Percentiles rank a stretch among this genome's conserved stretches.
These are phyloP conservation scores for Thalassia testudinum DNA, from an alignment of 116 monocot species.

Conservation along the genomic window DNA sequence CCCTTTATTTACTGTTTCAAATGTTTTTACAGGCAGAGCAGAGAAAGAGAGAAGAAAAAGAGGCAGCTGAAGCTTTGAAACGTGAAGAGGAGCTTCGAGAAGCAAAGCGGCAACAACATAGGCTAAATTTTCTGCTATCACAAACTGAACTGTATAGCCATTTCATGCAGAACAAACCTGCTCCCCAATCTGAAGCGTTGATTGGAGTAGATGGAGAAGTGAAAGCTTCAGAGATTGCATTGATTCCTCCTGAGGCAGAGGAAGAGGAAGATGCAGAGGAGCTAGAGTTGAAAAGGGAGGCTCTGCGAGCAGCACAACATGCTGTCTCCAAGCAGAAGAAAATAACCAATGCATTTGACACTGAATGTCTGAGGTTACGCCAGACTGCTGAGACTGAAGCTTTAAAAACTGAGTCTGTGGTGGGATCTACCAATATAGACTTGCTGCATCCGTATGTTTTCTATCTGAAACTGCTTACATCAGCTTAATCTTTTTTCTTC, in stretches of 20 bases:
- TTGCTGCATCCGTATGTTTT: conserved; percentile 83
- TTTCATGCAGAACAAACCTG: conserved; percentile 93
- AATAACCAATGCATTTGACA: conserved; percentile 85
- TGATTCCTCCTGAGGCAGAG: conserved; percentile 13
- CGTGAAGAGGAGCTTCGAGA: conserved; percentile 96
- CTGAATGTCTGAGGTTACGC: conserved; percentile 61
- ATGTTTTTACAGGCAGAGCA: conserved; percentile 51
- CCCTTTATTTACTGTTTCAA: neutral
- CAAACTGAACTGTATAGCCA: conserved; percentile 98
- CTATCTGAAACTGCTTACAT: neutral
- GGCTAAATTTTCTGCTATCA: conserved; percentile 86
- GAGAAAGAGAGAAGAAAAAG: conserved; percentile 88
- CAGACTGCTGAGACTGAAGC: conserved; percentile 43
- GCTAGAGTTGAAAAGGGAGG: conserved; percentile 61
- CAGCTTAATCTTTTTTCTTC: too few species aligned
- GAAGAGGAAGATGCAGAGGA: conserved; percentile 68
- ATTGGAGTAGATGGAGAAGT: conserved; percentile 22
- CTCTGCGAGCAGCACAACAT: conserved; percentile 70
- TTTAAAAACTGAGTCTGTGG: conserved; percentile 4
- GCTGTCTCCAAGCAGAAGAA: conserved; percentile 85
- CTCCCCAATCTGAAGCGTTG: conserved; percentile 32
- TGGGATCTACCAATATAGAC: conserved; percentile 62
- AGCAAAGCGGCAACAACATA: conserved; percentile 92
- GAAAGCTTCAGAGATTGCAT: conserved; percentile 13
- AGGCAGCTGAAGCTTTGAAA: conserved; percentile 87